These are phyloP conservation scores for Tolypocladium inflatum DNA, from an alignment of 2,329 filamentous ascomycete genomes.

Conservation along the genomic window DNA sequence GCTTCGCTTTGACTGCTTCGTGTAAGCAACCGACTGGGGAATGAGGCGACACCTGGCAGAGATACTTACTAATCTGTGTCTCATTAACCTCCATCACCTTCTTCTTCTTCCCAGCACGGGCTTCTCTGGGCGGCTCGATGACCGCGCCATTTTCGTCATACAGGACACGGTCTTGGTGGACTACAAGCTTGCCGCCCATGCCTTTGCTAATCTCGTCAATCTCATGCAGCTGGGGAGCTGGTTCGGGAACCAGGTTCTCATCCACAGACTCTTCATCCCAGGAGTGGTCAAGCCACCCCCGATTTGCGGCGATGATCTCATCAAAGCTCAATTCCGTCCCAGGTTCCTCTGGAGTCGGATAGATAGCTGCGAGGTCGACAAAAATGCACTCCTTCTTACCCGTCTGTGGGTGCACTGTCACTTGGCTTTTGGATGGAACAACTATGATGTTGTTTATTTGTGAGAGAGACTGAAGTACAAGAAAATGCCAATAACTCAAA, in stretches of 20 bases:
- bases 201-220: slow-evolving; percentile 20
- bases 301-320: slow-evolving; percentile 70
- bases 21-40: slow-evolving; percentile 16
- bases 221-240: slow-evolving; percentile 15
- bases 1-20: slow-evolving; percentile 72
- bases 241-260: slow-evolving; percentile 21
- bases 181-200: slow-evolving; percentile 27
- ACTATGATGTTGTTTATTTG: slow-evolving; percentile 59
- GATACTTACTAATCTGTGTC: slow-evolving; percentile 74
- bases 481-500: slow-evolving; percentile 34
- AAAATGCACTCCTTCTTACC: slow-evolving; percentile 80
- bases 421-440: slow-evolving; percentile 64
- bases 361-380: slow-evolving; percentile 77
- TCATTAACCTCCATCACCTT: slow-evolving; percentile 81
- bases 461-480: slow-evolving; percentile 44
- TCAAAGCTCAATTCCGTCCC: slow-evolving; percentile 81
- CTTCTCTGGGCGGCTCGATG: slow-evolving; percentile 32
- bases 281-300: slow-evolving; percentile 55
- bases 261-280: slow-evolving; percentile 40
- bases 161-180: slow-evolving; percentile 33
- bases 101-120: slow-evolving; percentile 53
- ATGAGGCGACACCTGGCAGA: neutral
- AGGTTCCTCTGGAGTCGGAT: slow-evolving; percentile 64
- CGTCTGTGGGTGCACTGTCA: slow-evolving; percentile 71
- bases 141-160: slow-evolving; percentile 52